Percentiles rank a stretch among this genome's conserved stretches.
Conservation (phyloP, 164 flowering plant species). For the Euptelea pleiosperma region DNA sequence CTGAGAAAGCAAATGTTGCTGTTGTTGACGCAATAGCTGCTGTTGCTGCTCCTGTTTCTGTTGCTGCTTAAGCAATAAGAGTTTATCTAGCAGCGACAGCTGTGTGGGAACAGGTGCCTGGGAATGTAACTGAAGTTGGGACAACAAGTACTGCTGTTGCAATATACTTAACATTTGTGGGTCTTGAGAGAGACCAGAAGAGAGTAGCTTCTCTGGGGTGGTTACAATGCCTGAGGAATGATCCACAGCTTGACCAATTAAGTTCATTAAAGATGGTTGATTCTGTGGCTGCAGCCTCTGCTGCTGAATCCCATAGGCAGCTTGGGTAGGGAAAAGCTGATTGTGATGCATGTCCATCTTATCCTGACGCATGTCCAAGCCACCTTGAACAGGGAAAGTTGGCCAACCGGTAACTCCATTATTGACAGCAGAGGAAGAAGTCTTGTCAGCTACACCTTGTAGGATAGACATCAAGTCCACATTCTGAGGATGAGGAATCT, state of each 20-base stretch:
- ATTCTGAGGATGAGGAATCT: conserved; percentile 44
- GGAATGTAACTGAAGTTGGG: conserved; percentile 50
- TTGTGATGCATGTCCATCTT: too few relatives aligned
- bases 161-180: conserved; percentile 66
- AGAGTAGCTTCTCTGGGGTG: conserved; percentile 55
- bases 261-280: conserved; percentile 39
- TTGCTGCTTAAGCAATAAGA: conserved; percentile 71
- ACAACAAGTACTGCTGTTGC: conserved; percentile 77
- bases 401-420: conserved; percentile 57
- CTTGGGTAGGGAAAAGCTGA: conserved; percentile 51
- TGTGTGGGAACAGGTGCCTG: conserved; percentile 59
- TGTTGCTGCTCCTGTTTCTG: conserved; percentile 66
- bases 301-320: conserved; percentile 59
- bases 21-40: conserved; percentile 55
- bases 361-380: too few relatives aligned
- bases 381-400: too few relatives aligned
- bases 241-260: conserved; percentile 51
- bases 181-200: conserved; percentile 67
- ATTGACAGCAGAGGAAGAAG: conserved; percentile 41
- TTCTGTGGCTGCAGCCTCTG: conserved; percentile 62
- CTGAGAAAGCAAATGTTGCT: conserved; percentile 65
- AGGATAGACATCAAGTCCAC: conserved; percentile 54
- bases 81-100: conserved; percentile 56
- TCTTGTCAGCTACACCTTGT: conserved; percentile 58
- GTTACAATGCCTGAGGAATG: conserved; percentile 40